phyloP scores from a whole-genome alignment of 768 basidiomycete species.

The Paxillus ammoniavirescens region DNA sequence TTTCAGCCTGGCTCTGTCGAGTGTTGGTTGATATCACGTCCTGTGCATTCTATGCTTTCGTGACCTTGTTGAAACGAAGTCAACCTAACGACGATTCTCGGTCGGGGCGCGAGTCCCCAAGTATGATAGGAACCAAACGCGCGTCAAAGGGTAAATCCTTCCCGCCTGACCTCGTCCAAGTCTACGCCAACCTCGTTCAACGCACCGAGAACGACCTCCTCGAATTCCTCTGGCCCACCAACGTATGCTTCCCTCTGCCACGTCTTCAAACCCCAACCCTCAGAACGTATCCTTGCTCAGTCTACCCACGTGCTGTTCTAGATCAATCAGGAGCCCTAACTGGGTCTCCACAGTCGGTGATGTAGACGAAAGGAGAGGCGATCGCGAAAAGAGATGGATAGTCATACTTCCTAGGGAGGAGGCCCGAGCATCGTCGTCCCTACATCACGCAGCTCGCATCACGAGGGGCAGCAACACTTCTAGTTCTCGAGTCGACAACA shows the following conservation, averaged over 20 bases:
- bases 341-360: conserved; percentile 8
- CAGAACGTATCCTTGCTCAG: conserved; percentile 9
- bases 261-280: conserved; percentile 5
- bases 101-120: too few species aligned
- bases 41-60: too few species aligned
- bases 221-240: conserved; percentile 51
- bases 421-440: neutral
- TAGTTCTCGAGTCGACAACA: conserved; percentile 55
- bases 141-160: too few species aligned
- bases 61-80: too few species aligned
- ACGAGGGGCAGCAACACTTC: conserved; percentile 45
- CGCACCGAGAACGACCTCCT: conserved; percentile 28
- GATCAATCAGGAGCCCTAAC: conserved; percentile 9
- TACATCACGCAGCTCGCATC: conserved; percentile 2
- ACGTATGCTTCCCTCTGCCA: conserved; percentile 38
- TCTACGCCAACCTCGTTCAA: too few species aligned
- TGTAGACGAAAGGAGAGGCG: neutral
- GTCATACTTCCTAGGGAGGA: conserved; percentile 16
- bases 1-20: too few species aligned
- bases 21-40: too few species aligned
- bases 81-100: too few species aligned
- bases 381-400: conserved; percentile 40
- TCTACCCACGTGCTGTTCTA: conserved; percentile 20
- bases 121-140: too few species aligned
- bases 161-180: too few species aligned